Base-by-base conservation (phyloP, 345 rosid species). In the Melaleuca alternifolia region DNA sequence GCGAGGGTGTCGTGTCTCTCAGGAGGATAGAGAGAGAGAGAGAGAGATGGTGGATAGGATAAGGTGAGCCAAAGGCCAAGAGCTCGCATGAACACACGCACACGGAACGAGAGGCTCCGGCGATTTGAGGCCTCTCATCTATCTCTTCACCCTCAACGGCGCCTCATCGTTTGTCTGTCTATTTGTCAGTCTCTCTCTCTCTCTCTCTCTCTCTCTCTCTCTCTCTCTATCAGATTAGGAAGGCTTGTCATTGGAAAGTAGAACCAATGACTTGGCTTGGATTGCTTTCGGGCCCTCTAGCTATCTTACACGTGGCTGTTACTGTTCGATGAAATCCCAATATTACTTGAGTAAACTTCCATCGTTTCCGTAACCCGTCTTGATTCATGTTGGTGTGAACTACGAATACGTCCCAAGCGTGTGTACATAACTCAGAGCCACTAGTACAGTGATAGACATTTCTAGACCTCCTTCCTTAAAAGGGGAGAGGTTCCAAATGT, bases 51-150 rank as follows among this genome's bases (percentile, higher is more conserved):
- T 5, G 83, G 88, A 87, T 85, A 87, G 89, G 89, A 87, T 87
- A 87, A 87, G 89, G 89, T 85, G 6, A 84, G 89, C 84, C 84
- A 54, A 50, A 44, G 65, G 65, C 21, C 52, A 76, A 84, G 84
- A 83, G 83, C 15, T 41, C 28, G 26, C 48, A n/a, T 87, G 86
- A 51, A 84, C 53, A 46, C 48, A 54, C 54, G 85, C 46, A 53
- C 83, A 33, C 50, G 84, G 26, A 44, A 83, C 28, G 33, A 3
- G 85, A 30, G 82, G 51, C 33, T 46, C 9, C 81, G 51, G 85
- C 62, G 81, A 87, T 85, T 87, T 84, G 59, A 77, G 59, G 85
- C 89, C 89, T 85, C 87, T 56, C 87, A 44, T 87, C 84, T 87
- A 28, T 28, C 21, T 16, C 46, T 65, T 71, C 81, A 71, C 48